Percentiles rank a stretch among this genome's conserved stretches.
Conservation (phyloP, 108 stramenopile species). For the Fragilariopsis cylindrus region DNA sequence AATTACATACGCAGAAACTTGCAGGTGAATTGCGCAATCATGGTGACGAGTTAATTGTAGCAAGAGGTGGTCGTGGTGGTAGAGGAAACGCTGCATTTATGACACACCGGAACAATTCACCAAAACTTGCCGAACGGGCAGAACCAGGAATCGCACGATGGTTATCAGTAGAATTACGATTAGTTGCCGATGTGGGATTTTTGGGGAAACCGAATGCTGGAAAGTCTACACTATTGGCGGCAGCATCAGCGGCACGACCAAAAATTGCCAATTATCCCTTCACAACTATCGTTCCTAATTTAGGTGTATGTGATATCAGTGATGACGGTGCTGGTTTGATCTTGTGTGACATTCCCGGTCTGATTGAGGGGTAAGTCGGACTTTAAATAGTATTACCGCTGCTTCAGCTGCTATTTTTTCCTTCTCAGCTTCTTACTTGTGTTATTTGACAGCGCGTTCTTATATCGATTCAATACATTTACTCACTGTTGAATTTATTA, state of each 20-base stretch:
- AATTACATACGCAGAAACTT: conserved; percentile 77
- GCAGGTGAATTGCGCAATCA: conserved; percentile 86
- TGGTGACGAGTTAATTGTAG: conserved; percentile 85
- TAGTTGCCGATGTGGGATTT: conserved; percentile 98
- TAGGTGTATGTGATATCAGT: conserved; percentile 91
- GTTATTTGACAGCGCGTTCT: no score
- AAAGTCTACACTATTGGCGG: conserved; percentile 91
- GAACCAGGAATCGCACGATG: conserved; percentile 90
- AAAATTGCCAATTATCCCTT: conserved; percentile 99
- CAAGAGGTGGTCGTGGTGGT: conserved; percentile 92
- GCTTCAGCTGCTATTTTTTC: neutral
- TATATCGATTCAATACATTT: no score
- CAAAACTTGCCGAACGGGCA: conserved; percentile 87
- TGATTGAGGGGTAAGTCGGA: conserved; percentile 67
- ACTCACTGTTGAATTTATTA: no score
- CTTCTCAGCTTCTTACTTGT: neutral
- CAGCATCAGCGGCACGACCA: conserved; percentile 85
- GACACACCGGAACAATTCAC: conserved; percentile 79
- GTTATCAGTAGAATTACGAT: conserved; percentile 86
- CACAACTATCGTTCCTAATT: conserved; percentile 96
- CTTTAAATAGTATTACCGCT: neutral
- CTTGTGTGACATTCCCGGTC: conserved; percentile 92
- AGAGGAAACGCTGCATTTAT: conserved; percentile 95
- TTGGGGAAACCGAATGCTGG: conserved; percentile 99
- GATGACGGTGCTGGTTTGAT: conserved; percentile 84